A percentile compares a stretch with the other conserved stretches of the same genome.
These are phyloP conservation scores for Pseudotsuga menziesii DNA, from an alignment of 75 land plant species.

Conservation along the genomic window DNA sequence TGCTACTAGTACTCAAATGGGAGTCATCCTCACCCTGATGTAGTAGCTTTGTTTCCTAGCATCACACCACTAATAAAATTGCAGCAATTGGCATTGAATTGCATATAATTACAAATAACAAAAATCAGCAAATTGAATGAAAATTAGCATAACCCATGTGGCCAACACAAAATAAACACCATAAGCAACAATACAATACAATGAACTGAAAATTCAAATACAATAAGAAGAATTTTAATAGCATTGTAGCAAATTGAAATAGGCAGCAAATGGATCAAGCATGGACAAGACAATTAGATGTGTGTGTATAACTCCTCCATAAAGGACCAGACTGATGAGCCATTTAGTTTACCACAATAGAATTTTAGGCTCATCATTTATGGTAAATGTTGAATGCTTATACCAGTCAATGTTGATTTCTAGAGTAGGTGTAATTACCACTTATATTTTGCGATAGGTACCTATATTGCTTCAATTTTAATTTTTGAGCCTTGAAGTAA, in stretches of 20 bases:
- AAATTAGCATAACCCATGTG: too few species aligned
- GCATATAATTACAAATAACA: slow-evolving; percentile 4
- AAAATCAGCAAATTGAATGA: neutral
- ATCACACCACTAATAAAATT: neutral
- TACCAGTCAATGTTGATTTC: too few species aligned
- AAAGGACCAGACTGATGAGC: neutral
- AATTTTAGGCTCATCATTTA: too few species aligned
- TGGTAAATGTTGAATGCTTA: too few species aligned
- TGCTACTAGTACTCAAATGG: neutral
- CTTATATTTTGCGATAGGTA: too few species aligned
- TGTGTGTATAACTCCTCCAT: neutral
- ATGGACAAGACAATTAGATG: neutral
- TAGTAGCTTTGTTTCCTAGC: neutral
- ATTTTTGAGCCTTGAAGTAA: too few species aligned
- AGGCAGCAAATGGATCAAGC: neutral
- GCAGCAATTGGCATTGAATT: neutral
- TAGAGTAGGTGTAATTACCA: too few species aligned
- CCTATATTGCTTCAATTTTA: too few species aligned
- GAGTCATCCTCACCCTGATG: neutral
- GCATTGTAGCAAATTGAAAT: neutral
- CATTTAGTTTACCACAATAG: too few species aligned
- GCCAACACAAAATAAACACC: neutral
- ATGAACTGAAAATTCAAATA: neutral
- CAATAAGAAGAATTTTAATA: neutral
- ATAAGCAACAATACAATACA: neutral